Percentiles rank a stretch among this genome's conserved stretches.
phyloP scores from a whole-genome alignment of 805 yeast species.

The Candida tibetensis region DNA sequence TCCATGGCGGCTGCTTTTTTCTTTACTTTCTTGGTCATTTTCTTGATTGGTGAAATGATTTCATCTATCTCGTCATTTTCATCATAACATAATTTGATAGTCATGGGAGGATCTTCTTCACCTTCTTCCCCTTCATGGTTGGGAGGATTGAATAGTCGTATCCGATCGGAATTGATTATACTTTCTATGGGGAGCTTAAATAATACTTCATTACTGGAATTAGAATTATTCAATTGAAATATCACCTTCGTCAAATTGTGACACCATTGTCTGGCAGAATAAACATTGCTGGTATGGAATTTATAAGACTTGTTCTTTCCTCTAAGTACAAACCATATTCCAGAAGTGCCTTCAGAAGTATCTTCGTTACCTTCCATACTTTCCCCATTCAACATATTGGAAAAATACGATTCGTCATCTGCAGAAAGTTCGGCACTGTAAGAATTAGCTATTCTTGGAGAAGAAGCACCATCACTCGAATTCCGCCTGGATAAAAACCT shows the following conservation, averaged over 20 bases:
- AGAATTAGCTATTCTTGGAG: conserved; percentile 5
- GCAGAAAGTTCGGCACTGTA: conserved; percentile 1
- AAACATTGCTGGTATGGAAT: conserved; percentile 70
- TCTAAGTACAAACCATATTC: conserved; percentile 55
- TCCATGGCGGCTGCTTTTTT: conserved; percentile 6
- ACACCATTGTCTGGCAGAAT: conserved; percentile 79
- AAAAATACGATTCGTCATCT: conserved; percentile 23
- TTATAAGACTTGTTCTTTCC: conserved; percentile 58
- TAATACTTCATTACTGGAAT: conserved; percentile 68
- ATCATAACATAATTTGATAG: conserved; percentile 55
- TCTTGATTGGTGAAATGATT: conserved; percentile 3
- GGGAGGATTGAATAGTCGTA: conserved; percentile 43
- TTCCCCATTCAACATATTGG: conserved; percentile 16
- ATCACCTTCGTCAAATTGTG: conserved; percentile 69
- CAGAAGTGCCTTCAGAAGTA: conserved; percentile 11
- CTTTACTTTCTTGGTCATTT: conserved; percentile 9
- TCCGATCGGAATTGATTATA: conserved; percentile 58
- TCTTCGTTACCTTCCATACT: conserved; percentile 22
- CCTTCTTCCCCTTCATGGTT: conserved; percentile 10
- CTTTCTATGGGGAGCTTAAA: conserved; percentile 73
- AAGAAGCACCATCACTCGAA: conserved; percentile 1
- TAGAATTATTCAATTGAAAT: conserved; percentile 59
- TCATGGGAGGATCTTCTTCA: conserved; percentile 39
- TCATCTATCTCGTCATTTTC: conserved; percentile 8
- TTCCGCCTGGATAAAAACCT: background rate